These are phyloP conservation scores for Lycium barbarum DNA, from an alignment of 257 asterid genomes.

Conservation along the genomic window DNA sequence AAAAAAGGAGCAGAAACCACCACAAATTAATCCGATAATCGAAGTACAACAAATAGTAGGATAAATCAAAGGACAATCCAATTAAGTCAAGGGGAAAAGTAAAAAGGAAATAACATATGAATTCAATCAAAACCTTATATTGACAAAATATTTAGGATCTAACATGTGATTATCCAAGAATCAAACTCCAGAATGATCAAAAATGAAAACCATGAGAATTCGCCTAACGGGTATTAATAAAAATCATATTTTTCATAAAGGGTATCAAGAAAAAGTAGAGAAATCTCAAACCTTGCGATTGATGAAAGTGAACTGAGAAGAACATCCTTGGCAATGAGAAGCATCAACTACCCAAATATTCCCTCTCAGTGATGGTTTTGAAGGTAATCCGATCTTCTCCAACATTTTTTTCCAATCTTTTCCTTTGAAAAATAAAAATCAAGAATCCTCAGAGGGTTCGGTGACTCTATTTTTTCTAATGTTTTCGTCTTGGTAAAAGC, in stretches of 20 bases:
- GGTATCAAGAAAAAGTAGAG: conserved; percentile 20
- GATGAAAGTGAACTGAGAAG: conserved; percentile 92
- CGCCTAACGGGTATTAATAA: neutral
- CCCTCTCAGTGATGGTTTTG: conserved; percentile 89
- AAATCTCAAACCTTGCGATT: conserved; percentile 81
- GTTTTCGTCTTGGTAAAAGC: neutral
- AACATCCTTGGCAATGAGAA: conserved; percentile 96
- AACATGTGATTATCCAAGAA: neutral
- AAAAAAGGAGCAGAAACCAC: too few species aligned
- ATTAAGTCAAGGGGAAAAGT: too few species aligned
- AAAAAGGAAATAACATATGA: neutral
- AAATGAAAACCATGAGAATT: neutral
- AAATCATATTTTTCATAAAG: neutral
- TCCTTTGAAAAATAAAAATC: neutral
- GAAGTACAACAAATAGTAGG: too few species aligned
- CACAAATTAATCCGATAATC: too few species aligned
- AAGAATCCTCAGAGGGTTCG: neutral
- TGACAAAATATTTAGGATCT: conserved; percentile 7
- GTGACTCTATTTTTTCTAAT: neutral
- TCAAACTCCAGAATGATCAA: neutral
- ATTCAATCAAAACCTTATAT: neutral
- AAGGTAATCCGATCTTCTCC: conserved; percentile 93
- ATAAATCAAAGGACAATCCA: too few species aligned
- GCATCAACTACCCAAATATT: conserved; percentile 91
- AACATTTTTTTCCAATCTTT: conserved; percentile 57